phyloP scores from a whole-genome alignment of 805 yeast species.

The Millerago galiae region DNA sequence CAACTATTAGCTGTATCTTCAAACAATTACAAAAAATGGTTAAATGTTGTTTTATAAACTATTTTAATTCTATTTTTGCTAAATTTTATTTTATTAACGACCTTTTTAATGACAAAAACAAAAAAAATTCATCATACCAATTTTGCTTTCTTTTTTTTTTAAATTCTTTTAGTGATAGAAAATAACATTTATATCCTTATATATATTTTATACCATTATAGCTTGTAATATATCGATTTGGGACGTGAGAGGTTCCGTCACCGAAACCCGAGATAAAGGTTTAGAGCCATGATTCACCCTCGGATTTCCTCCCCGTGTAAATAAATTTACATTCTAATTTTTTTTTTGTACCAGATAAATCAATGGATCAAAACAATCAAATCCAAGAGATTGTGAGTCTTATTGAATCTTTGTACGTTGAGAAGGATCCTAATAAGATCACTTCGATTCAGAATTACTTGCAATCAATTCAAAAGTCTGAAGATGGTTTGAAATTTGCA shows the following conservation, averaged over 20 bases:
- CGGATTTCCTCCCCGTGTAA: too few species aligned
- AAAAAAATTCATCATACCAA: background rate
- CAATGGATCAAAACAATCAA: background rate
- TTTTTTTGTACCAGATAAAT: too few species aligned
- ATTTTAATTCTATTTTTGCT: background rate
- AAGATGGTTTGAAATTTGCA: slow-evolving; percentile 53
- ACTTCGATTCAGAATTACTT: slow-evolving; percentile 44
- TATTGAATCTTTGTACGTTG: slow-evolving; percentile 19
- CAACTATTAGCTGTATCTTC: slow-evolving; percentile 24
- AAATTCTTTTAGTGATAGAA: too few species aligned
- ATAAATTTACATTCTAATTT: too few species aligned
- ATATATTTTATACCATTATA: too few species aligned
- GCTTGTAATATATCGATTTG: too few species aligned
- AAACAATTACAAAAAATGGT: slow-evolving; percentile 25
- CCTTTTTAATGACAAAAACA: background rate
- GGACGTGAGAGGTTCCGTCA: too few species aligned
- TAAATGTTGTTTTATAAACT: slow-evolving; percentile 17
- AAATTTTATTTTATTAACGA: background rate
- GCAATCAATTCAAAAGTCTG: slow-evolving; percentile 52
- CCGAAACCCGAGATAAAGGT: too few species aligned
- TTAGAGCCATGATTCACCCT: too few species aligned
- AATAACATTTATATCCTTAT: too few species aligned
- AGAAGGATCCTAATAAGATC: slow-evolving; percentile 29
- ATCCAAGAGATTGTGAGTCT: slow-evolving; percentile 9
- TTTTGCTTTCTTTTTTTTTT: background rate